A percentile compares a stretch with the other conserved stretches of the same genome.
phyloP scores from a whole-genome alignment of 805 yeast species.

The Isabelozyma pseudorhagii region DNA sequence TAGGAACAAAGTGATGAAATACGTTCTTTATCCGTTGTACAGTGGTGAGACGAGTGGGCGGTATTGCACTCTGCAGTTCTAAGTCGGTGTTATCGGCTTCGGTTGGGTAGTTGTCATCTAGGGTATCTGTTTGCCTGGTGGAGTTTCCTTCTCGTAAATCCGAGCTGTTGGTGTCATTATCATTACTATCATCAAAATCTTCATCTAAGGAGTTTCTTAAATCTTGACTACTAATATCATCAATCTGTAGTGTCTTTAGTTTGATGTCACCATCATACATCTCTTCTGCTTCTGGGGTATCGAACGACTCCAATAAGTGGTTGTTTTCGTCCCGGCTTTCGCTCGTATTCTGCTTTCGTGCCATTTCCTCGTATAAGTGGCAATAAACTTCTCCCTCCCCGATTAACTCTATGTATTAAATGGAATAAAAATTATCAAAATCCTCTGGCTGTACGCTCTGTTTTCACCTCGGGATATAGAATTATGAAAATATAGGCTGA shows the following conservation, averaged over 20 bases:
- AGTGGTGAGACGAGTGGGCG: slow-evolving; percentile 18
- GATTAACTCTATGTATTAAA: neutral
- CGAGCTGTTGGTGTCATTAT: slow-evolving; percentile 5
- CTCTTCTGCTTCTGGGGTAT: slow-evolving; percentile 5
- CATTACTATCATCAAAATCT: slow-evolving; percentile 14
- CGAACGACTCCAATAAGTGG: slow-evolving; percentile 6
- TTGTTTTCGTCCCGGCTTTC: slow-evolving; percentile 1
- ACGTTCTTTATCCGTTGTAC: slow-evolving; percentile 29
- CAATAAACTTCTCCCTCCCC: neutral
- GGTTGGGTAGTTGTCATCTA: neutral
- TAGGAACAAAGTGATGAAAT: slow-evolving; percentile 31
- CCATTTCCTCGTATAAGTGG: neutral
- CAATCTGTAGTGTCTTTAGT: neutral
- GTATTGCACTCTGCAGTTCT: slow-evolving; percentile 13
- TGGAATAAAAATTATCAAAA: neutral
- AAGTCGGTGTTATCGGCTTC: slow-evolving; percentile 22
- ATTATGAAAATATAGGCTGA: too few relatives aligned
- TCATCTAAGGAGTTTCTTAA: neutral
- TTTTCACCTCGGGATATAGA: too few relatives aligned
- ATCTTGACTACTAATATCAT: neutral
- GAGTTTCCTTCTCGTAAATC: slow-evolving; percentile 14
- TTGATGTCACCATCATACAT: neutral
- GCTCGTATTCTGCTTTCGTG: neutral
- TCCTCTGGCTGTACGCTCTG: neutral
- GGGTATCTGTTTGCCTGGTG: slow-evolving; percentile 3